Base-by-base conservation (phyloP, 345 rosid genomes). In the Gossypium rotundifolium region DNA sequence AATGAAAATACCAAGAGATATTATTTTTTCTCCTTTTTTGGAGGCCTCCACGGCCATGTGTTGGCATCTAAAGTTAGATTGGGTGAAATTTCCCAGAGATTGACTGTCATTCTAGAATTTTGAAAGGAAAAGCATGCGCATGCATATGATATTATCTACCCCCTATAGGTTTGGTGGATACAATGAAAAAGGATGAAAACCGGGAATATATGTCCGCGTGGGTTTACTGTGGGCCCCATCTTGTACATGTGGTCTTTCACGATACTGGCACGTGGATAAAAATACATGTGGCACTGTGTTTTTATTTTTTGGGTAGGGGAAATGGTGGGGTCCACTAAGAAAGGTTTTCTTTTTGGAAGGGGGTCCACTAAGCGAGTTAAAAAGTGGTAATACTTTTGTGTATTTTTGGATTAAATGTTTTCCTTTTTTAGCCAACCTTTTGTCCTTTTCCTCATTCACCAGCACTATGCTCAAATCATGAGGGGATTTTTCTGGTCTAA, bases 101-200 rank as follows among this genome's bases (percentile, higher is more conserved):
- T 1, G 65, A 44, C 51, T 57, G 83, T 77, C 66, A 38, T 57
- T 48, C 53, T 74, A 69, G 13, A 63, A 42, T 53, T 18, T 16
- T 25, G 48, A 6, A 22, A 29, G 13, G 40, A 33, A 33, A 18
- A 69, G 80, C 85, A 76, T 70, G 85, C 82, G 85, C 74, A 33
- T 61, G 13, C 10, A 18, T 20, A 55, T 20, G 60, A 18, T 55
- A 18, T 55, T 10, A 38, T 63, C 40, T 33, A 33, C 40, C 40
- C 33, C 40, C 42, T 6, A 61, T 46, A 46, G 48, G 27, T 61
- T 57, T 9, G 68, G 42, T 14, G 42, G 67, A 14, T 22, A 23
- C 44, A 65, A 18, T 13, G 10, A 11, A 1, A 4, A 10, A 25
- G 13, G 13, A 17, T 17, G 23, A 58, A 38, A 63, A n/a, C 49